Conservation (phyloP, 345 rosid species). For the Citrus australasica region DNA sequence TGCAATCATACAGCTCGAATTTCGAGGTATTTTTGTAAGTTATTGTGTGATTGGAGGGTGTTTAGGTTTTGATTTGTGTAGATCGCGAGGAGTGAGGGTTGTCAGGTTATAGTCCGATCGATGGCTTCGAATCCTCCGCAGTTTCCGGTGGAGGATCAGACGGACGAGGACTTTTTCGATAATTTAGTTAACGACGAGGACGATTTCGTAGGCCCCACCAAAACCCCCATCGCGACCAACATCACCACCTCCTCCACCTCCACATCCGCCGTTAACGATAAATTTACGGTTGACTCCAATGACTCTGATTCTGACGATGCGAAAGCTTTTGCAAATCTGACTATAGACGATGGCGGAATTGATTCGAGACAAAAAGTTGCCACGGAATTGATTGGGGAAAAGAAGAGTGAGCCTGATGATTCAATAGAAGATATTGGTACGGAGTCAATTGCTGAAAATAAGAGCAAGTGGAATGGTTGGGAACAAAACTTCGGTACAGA, state of each 20-base stretch:
- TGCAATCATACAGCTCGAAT: slow-evolving; percentile 29
- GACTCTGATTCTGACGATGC: slow-evolving; percentile 51
- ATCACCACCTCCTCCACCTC: slow-evolving; percentile 10
- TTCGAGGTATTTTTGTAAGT: slow-evolving; percentile 4
- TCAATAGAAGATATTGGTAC: neutral
- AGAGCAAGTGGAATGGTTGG: neutral
- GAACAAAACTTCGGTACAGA: neutral
- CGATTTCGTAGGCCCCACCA: slow-evolving; percentile 32
- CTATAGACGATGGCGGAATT: slow-evolving; percentile 20
- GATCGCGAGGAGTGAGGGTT: slow-evolving; percentile 22
- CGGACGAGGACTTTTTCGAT: slow-evolving; percentile 97
- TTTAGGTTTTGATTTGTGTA: slow-evolving; percentile 12
- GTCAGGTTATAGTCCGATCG: neutral
- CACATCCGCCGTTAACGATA: slow-evolving; percentile 15
- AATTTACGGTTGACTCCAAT: slow-evolving; percentile 23
- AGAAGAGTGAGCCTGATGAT: neutral
- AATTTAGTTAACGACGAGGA: slow-evolving; percentile 68
- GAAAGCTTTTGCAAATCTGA: slow-evolving; percentile 59
- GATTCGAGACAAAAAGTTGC: slow-evolving; percentile 14
- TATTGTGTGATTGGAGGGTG: slow-evolving; percentile 15
- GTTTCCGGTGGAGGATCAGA: slow-evolving; percentile 87
- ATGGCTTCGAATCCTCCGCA: slow-evolving; percentile 86
- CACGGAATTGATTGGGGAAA: neutral
- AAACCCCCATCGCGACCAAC: slow-evolving; percentile 4
- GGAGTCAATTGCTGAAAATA: neutral